Base-by-base conservation (phyloP, 768 basidiomycete genomes). In the Tylopilus vinaceipallidus region DNA sequence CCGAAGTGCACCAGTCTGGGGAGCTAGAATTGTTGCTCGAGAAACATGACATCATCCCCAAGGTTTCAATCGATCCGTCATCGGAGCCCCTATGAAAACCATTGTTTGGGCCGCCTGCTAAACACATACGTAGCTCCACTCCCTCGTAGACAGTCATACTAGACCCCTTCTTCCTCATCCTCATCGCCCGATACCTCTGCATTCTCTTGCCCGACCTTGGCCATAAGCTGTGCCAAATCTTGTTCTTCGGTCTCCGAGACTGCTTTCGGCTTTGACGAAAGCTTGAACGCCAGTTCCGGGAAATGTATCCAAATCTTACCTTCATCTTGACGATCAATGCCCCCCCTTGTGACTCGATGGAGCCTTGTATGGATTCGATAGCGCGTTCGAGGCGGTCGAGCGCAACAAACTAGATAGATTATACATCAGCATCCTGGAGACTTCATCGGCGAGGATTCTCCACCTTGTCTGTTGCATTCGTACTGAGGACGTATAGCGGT, bases 201-300 rank as follows among this genome's bases (percentile, higher is more conserved):
- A 66, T 99, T 99, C 73, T 97, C 95, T 65, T 83, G 79, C 50
- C 88, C 88, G 17, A 88, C 94, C 69, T 92, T 90, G 33, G 88
- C 91, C 95, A 99, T 98, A 61, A 97, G 87, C 56, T 93, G 89
- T 1, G 93, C 95, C 55, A 99, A 81, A 66, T 98, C 97, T 57
- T 93, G 89, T 69, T 99, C 97, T 72, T 99, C 97, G 5, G 90
- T 91, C 69, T 98, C 97, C 22, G 91, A 94, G 32, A 99, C 88
- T 2, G 95, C 93, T 77, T 98, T 98, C 52, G 97, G 97, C 93
- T 97, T 58, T 26, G 17, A 52, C 19, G 11, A 9, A n/a, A 35
- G 10, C n/a, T 22, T 35, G 16, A 30, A 52, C 20, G 33, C 27
- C 23, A 9, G 30, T 11, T 29, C 33, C 14, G 17, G 2, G 10